Conservation (phyloP, 345 rosid species). For the Acer yangbiense region DNA sequence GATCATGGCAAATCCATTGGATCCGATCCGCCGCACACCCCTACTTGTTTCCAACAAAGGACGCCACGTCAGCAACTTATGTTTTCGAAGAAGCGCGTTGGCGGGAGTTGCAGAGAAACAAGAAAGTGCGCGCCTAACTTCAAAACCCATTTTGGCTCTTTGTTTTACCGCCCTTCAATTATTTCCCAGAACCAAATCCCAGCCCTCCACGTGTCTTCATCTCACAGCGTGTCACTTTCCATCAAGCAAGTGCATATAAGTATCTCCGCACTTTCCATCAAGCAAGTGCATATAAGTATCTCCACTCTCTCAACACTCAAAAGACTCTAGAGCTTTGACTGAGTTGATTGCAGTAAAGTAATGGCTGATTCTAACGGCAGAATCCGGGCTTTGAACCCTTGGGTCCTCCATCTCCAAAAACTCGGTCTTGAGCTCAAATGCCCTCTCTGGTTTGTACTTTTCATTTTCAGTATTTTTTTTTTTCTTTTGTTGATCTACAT, state of each 20-base stretch:
- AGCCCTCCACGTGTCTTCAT: conserved; percentile 39
- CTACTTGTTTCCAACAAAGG: too few relatives aligned
- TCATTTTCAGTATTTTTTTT: too few relatives aligned
- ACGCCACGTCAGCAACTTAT: too few relatives aligned
- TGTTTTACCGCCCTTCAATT: conserved; percentile 30
- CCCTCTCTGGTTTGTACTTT: conserved; percentile 68
- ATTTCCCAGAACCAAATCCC: conserved; percentile 14
- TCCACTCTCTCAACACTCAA: not conserved
- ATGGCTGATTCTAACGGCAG: conserved; percentile 36
- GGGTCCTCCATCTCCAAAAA: conserved; percentile 80
- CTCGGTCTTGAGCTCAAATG: conserved; percentile 86
- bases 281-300: too few relatives aligned
- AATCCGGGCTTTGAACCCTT: conserved; percentile 54
- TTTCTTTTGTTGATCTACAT: too few relatives aligned
- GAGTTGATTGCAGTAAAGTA: conserved; percentile 12
- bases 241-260: too few relatives aligned
- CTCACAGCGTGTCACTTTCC: not conserved
- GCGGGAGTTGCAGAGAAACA: too few relatives aligned
- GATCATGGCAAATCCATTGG: too few relatives aligned
- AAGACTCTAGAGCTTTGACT: not conserved
- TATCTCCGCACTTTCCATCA: not conserved
- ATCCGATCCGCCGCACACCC: too few relatives aligned
- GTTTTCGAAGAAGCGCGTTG: too few relatives aligned
- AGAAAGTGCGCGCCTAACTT: conserved; percentile 27
- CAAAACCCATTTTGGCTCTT: conserved; percentile 26